Evolutionary conservation across 306 rosid species (phyloP), one percentile per base, ranked within the genome.

Genomic region (Rosa persica): DNA sequence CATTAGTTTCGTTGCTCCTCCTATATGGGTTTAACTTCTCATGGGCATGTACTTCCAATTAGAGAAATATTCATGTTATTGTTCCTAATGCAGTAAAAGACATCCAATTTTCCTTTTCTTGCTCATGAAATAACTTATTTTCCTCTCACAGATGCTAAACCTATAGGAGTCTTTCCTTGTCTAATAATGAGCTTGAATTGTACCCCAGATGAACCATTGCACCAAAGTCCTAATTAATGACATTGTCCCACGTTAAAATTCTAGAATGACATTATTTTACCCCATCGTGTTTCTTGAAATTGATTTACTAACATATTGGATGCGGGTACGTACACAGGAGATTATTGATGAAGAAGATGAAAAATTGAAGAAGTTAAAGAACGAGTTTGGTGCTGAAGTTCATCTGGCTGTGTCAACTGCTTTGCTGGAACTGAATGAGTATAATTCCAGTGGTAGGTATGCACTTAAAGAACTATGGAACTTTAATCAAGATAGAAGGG

Each of bases 381-480:
- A 77, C 42, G 94, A 89, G 71, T 27, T 52, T 2, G 91, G 89
- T 22, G 86, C 76, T 22, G 89, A 85, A 75, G 89, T 76, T 16
- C 75, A 72, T 13, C 19, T 11, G 61, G 89, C 86, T 1, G 94
- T 91, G 44, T 36, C 62, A 44, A 75, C 52, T 12, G 92, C 97
- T 46, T 64, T 89, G 78, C 38, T 64, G 85, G 97, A 91, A 67
- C 5, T 89, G 83, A 88, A 88, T 20, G 86, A 89, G 62, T 85
- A 88, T 76, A 89, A 89, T 49, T 85, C 92, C 5, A 89, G 97
- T 85, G 93, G 97, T 15, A 85, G 93, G 69, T 89, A 89, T 71
- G 17, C 75, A 5, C 0, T 83, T 54, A 60, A 51, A 1, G 92
- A 91, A 65, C 75, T 88, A 12, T 91, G 94, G 92, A 88, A 86